A percentile compares a stretch with the other conserved stretches of the same genome.
Conservation (phyloP, 2,329 filamentous ascomycete genomes). For the Myotisia sp. region DNA sequence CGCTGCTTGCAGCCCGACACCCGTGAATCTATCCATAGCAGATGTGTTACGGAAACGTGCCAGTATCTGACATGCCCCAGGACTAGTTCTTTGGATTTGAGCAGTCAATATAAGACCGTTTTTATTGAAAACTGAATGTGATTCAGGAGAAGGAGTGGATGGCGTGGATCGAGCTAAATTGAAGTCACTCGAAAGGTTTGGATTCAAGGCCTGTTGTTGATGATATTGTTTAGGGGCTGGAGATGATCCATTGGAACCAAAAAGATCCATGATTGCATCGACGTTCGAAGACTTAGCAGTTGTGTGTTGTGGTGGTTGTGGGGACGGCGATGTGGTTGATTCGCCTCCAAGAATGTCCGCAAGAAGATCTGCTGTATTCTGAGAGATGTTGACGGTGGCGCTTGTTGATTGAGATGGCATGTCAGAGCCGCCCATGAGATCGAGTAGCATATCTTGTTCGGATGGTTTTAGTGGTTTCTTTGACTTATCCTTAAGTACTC, state of each 20-base stretch:
- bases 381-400: conserved; percentile 41
- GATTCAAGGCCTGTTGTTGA: conserved; percentile 32
- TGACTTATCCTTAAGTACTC: conserved; percentile 55
- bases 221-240: conserved; percentile 37
- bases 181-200: conserved; percentile 36
- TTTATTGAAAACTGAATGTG: conserved; percentile 66
- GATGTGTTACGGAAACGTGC: conserved; percentile 73
- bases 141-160: conserved; percentile 31
- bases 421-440: conserved; percentile 76
- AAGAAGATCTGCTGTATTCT: conserved; percentile 71
- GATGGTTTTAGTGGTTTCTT: conserved; percentile 66
- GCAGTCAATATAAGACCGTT: conserved; percentile 72
- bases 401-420: conserved; percentile 45
- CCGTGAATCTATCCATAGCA: conserved; percentile 49
- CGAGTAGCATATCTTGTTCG: conserved; percentile 80
- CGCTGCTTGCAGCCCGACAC: conserved; percentile 78
- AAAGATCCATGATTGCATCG: conserved; percentile 82
- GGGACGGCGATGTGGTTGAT: conserved; percentile 33
- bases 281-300: conserved; percentile 48
- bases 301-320: conserved; percentile 28
- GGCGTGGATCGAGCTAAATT: conserved; percentile 35
- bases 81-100: conserved; percentile 60
- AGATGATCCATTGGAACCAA: conserved; percentile 39
- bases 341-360: conserved; percentile 79
- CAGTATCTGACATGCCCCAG: conserved; percentile 60